Percentiles rank a stretch among this genome's conserved stretches.
phyloP scores from a whole-genome alignment of 2,329 filamentous ascomycete genomes.

The Alternaria gaisen region DNA sequence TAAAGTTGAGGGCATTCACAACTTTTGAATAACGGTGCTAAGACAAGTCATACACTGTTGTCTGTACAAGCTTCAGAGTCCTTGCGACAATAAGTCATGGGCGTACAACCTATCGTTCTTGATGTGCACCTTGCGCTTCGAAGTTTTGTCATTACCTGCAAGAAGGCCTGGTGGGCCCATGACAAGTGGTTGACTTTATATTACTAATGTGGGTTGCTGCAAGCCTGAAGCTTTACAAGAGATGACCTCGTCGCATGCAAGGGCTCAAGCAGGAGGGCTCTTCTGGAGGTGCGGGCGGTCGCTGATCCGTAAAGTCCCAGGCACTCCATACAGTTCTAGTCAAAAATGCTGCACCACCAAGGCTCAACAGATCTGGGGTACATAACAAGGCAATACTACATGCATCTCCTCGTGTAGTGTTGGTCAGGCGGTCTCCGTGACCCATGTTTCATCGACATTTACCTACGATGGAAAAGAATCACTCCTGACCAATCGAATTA shows the following conservation, averaged over 20 bases:
- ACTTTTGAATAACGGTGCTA: conserved; percentile 11
- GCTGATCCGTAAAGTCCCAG: conserved; percentile 15
- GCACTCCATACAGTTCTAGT: conserved; percentile 1
- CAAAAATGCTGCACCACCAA: conserved; percentile 8
- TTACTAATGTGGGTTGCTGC: not conserved
- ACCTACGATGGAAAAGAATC: not conserved
- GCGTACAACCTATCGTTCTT: not conserved
- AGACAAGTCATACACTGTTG: conserved; percentile 2
- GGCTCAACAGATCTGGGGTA: conserved; percentile 31
- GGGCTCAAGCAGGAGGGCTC: conserved; percentile 1
- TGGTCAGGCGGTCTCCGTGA: conserved; percentile 3
- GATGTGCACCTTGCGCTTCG: not conserved
- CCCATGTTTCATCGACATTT: not conserved
- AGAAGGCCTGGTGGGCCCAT: not conserved
- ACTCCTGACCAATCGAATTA: conserved; percentile 7
- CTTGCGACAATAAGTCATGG: not conserved
- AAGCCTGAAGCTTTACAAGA: not conserved
- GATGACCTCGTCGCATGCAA: conserved; percentile 5
- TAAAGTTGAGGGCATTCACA: conserved; percentile 9
- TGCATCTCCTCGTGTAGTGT: conserved; percentile 15
- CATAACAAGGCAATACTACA: conserved; percentile 22
- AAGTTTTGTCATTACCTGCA: not conserved
- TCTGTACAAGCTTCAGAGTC: not conserved
- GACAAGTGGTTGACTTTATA: not conserved
- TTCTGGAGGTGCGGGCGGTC: conserved; percentile 11